Evolutionary conservation across 2,329 filamentous ascomycete genomes (phyloP).

Genomic region (Ceratocystiopsis sp.): DNA sequence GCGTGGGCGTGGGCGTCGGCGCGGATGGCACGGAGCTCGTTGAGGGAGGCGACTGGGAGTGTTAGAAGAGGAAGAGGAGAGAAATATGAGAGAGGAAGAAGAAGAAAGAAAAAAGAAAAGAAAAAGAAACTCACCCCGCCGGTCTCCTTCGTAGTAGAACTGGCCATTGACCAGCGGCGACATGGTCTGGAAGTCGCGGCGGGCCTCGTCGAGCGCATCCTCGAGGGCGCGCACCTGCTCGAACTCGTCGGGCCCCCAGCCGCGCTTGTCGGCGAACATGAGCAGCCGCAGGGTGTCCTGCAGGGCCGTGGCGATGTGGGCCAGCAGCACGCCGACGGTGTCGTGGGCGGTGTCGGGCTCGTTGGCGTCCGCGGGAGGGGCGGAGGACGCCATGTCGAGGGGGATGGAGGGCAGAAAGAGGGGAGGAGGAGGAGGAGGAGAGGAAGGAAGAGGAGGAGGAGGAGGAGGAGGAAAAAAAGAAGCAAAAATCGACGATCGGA

Average conservation of each 20-base stretch:
- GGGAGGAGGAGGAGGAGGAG: too few species aligned
- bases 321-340: constrained; percentile 40
- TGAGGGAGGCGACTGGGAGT: constrained; percentile 30
- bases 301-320: constrained; percentile 36
- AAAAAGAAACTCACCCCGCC: constrained; percentile 25
- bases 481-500: too few species aligned
- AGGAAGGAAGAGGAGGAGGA: too few species aligned
- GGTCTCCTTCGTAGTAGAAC: constrained; percentile 40
- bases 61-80: constrained; percentile 3
- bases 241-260: constrained; percentile 42
- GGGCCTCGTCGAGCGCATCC: constrained; percentile 38
- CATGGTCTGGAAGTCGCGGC: constrained; percentile 42
- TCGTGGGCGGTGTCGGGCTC: constrained; percentile 17
- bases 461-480: too few species aligned
- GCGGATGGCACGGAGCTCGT: constrained; percentile 30
- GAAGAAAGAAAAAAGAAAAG: too few species aligned
- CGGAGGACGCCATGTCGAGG: too few species aligned
- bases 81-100: background rate
- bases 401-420: too few species aligned
- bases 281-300: constrained; percentile 36
- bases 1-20: constrained; percentile 29
- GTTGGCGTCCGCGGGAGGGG: background rate
- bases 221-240: constrained; percentile 40
- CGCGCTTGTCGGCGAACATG: constrained; percentile 38
- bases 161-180: constrained; percentile 36